Conservation (phyloP, 2,329 filamentous ascomycete species). For the Talaromyces sp. region DNA sequence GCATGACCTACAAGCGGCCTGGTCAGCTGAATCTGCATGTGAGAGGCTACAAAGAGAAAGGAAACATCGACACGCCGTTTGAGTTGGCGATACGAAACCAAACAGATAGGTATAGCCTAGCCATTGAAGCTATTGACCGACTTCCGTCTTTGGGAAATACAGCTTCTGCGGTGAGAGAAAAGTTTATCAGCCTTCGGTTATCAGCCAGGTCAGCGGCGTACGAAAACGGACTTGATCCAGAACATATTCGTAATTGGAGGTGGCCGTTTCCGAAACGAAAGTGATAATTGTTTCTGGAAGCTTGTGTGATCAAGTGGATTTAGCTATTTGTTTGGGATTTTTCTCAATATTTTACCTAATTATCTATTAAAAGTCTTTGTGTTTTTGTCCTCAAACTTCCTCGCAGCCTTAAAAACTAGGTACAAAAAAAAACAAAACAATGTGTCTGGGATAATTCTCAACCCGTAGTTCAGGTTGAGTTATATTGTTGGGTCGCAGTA, state of each 20-base stretch:
- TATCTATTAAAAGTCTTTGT: neutral
- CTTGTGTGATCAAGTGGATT: neutral
- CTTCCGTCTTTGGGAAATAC: constrained; percentile 60
- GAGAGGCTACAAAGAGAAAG: constrained; percentile 76
- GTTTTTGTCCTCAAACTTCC: neutral
- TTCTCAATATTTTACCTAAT: neutral
- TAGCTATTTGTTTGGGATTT: neutral
- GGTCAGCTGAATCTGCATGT: constrained; percentile 66
- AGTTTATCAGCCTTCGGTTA: constrained; percentile 61
- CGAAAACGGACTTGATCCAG: constrained; percentile 65
- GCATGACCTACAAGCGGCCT: constrained; percentile 69
- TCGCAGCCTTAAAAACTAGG: neutral
- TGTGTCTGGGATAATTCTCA: too few relatives aligned
- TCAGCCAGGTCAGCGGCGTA: constrained; percentile 60
- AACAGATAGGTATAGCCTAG: constrained; percentile 70
- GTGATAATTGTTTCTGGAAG: constrained; percentile 8
- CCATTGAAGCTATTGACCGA: constrained; percentile 70
- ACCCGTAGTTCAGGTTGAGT: neutral
- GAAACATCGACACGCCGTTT: constrained; percentile 76
- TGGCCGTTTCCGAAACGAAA: constrained; percentile 48
- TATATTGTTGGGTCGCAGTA: neutral
- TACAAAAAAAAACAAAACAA: neutral
- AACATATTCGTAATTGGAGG: constrained; percentile 60
- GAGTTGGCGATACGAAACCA: constrained; percentile 73
- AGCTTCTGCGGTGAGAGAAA: constrained; percentile 58